Conservation (phyloP, 1,139 yeast genomes). For the Spathaspora jeffriesii region DNA sequence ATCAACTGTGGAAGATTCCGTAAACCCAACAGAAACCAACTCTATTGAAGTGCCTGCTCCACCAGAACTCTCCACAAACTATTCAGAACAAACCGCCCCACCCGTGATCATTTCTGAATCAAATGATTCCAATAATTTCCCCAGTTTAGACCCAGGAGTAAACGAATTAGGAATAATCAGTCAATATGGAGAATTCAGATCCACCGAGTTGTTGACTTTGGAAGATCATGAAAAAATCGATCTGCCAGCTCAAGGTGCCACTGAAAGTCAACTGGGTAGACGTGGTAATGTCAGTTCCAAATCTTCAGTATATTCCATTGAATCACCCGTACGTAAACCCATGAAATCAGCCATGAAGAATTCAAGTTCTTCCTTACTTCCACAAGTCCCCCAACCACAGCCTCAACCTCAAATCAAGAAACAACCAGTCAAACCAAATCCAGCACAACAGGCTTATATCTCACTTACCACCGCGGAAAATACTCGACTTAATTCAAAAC, state of each 20-base stretch:
- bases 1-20: neutral
- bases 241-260: constrained; percentile 11
- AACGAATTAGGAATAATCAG: constrained; percentile 24
- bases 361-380: constrained; percentile 19
- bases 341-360: constrained; percentile 70
- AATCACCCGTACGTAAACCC: constrained; percentile 33
- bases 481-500: constrained; percentile 67
- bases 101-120: constrained; percentile 1
- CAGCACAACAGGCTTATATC: constrained; percentile 64
- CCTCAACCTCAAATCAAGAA: constrained; percentile 9
- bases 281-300: constrained; percentile 22
- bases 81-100: no score
- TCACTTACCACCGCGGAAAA: constrained; percentile 77
- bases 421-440: constrained; percentile 20
- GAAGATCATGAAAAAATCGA: constrained; percentile 5
- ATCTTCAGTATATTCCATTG: constrained; percentile 32
- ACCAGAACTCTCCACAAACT: neutral
- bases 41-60: no score
- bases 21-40: no score
- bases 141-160: constrained; percentile 10
- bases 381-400: no score
- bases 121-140: constrained; percentile 3
- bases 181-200: constrained; percentile 18
- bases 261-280: no score
- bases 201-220: constrained; percentile 11